Conservation (phyloP, 495 filamentous ascomycete species). For the Penicillium antarcticum region DNA sequence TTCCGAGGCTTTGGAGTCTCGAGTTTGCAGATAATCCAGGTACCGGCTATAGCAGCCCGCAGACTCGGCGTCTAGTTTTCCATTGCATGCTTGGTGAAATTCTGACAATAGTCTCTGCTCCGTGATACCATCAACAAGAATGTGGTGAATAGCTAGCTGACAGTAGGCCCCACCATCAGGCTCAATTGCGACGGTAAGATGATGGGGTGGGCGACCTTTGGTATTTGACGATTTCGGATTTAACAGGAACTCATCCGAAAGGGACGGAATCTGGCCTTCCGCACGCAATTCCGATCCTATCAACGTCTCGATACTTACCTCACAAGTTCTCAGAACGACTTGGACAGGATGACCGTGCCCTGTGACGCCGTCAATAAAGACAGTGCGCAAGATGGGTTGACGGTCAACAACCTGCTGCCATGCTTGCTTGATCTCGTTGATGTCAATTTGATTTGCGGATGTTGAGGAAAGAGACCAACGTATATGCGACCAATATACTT, state of each 20-base stretch:
- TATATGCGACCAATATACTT: slow-evolving; percentile 21
- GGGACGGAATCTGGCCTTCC: no score
- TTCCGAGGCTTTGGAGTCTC: background rate
- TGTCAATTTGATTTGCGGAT: background rate
- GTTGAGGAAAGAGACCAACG: background rate
- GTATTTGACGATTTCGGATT: no score
- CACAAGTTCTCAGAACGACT: background rate
- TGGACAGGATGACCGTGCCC: background rate
- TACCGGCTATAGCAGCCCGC: background rate
- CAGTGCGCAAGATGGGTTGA: slow-evolving; percentile 45
- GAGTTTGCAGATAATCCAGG: slow-evolving; percentile 3
- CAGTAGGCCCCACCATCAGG: slow-evolving; percentile 23
- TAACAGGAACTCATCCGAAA: no score
- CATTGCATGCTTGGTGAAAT: slow-evolving; percentile 15
- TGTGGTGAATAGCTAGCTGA: slow-evolving; percentile 44
- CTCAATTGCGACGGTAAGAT: slow-evolving; percentile 28
- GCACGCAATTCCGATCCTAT: no score
- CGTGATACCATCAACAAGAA: slow-evolving; percentile 31
- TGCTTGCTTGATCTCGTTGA: slow-evolving; percentile 17
- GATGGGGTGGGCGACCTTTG: slow-evolving; percentile 26
- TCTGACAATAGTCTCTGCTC: slow-evolving; percentile 19
- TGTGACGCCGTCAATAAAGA: slow-evolving; percentile 35
- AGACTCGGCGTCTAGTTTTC: background rate
- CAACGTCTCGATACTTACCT: no score
- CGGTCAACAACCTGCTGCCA: slow-evolving; percentile 46